phyloP scores from a whole-genome alignment of 345 rosid genomes.

The Brassica carinata region DNA sequence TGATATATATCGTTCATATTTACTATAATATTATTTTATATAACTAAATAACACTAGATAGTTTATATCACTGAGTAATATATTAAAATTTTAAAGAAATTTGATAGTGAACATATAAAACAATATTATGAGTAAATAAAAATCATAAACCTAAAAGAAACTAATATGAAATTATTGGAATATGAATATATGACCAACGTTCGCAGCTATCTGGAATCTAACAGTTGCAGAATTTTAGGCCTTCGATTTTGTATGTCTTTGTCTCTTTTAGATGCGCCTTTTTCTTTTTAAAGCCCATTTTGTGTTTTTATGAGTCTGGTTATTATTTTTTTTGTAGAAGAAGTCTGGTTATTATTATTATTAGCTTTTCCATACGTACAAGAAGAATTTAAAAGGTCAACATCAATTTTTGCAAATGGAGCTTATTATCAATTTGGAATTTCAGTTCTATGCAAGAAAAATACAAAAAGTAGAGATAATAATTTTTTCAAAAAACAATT shows the following conservation, averaged over 20 bases:
- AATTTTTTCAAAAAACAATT: neutral
- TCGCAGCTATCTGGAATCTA: conserved; percentile 32
- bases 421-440: conserved; percentile 2
- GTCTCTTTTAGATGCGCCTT: conserved; percentile 26
- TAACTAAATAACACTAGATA: neutral
- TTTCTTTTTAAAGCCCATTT: conserved; percentile 32
- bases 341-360: conserved; percentile 4
- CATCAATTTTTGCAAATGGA: conserved; percentile 35
- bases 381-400: conserved; percentile 33
- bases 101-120: neutral
- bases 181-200: conserved; percentile 15
- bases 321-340: neutral
- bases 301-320: neutral
- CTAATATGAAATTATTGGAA: conserved; percentile 1
- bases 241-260: conserved; percentile 31
- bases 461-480: conserved; percentile 28
- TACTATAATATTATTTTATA: neutral
- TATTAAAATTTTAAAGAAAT: too few relatives aligned
- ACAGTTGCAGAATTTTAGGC: conserved; percentile 37
- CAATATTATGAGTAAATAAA: neutral
- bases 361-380: conserved; percentile 20
- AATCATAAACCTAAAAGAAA: conserved; percentile 5
- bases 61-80: neutral
- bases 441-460: conserved; percentile 24
- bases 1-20: neutral